Conservation (phyloP, 1,284 basidiomycete species). For the Crucibulum cyathiforme region DNA sequence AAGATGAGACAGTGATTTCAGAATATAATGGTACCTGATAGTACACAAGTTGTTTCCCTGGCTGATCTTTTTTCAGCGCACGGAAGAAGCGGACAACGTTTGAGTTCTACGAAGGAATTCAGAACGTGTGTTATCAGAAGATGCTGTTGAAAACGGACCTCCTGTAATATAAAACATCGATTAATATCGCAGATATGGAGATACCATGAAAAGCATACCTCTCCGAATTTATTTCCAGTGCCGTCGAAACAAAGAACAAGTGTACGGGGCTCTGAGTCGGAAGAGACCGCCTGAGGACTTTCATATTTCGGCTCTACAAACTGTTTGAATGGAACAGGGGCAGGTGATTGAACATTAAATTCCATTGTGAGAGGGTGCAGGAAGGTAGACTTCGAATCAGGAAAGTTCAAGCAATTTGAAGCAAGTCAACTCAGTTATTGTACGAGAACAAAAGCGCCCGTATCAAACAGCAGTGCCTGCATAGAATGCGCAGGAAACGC, state of each 20-base stretch:
- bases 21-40: constrained; percentile 12
- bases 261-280: constrained; percentile 6
- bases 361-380: neutral
- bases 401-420: too few relatives aligned
- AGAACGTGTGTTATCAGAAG: neutral
- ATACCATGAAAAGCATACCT: constrained; percentile 3
- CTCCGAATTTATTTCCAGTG: constrained; percentile 23
- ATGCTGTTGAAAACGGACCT: neutral
- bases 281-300: neutral
- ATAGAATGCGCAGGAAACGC: too few relatives aligned
- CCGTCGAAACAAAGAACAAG: constrained; percentile 22
- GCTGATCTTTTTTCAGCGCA: constrained; percentile 17
- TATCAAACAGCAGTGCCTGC: too few relatives aligned
- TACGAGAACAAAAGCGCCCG: too few relatives aligned
- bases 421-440: too few relatives aligned
- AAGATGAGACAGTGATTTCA: too few relatives aligned
- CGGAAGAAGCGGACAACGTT: constrained; percentile 24
- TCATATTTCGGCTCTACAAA: neutral
- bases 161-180: neutral
- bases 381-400: too few relatives aligned
- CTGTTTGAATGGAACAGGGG: neutral
- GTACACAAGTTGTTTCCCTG: constrained; percentile 19
- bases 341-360: neutral
- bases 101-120: constrained; percentile 13
- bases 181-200: neutral